Conservation (phyloP, 805 yeast species). For the Cyberlindnera euphorbiae region DNA sequence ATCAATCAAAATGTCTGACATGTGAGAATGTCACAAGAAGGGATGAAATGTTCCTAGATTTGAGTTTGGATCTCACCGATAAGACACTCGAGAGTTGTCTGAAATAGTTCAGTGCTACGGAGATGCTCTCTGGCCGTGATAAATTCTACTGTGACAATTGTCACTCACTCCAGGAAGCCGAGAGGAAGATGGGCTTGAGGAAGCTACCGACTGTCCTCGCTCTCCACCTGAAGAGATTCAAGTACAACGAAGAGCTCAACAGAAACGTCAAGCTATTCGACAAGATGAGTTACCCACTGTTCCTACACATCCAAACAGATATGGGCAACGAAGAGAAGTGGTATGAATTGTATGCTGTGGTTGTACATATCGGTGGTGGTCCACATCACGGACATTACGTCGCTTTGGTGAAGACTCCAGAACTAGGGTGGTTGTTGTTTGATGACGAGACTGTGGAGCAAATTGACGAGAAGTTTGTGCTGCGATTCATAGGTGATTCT, state of each 20-base stretch:
- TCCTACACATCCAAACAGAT: constrained; percentile 45
- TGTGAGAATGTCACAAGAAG: constrained; percentile 81
- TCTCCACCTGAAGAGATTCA: constrained; percentile 85
- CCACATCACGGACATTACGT: constrained; percentile 98
- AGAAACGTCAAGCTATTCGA: constrained; percentile 83
- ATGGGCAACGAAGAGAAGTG: constrained; percentile 49
- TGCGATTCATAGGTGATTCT: constrained; percentile 82
- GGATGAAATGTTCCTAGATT: constrained; percentile 82
- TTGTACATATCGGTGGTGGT: constrained; percentile 95
- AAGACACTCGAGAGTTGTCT: constrained; percentile 73
- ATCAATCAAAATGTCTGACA: constrained; percentile 83
- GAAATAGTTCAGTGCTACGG: constrained; percentile 78
- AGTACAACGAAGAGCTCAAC: constrained; percentile 79
- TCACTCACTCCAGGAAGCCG: constrained; percentile 88
- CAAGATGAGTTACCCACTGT: constrained; percentile 74
- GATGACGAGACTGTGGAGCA: constrained; percentile 95
- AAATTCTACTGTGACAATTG: constrained; percentile 93
- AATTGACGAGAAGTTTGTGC: constrained; percentile 77
- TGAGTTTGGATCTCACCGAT: constrained; percentile 79
- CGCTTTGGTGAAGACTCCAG: constrained; percentile 71
- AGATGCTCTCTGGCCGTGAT: constrained; percentile 78
- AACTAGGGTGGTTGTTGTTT: constrained; percentile 83
- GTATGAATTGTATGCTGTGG: constrained; percentile 80
- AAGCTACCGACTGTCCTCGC: constrained; percentile 74
- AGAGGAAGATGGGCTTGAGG: constrained; percentile 78